phyloP scores from a whole-genome alignment of 257 asterid genomes.

The Ocimum tenuiflorum region DNA sequence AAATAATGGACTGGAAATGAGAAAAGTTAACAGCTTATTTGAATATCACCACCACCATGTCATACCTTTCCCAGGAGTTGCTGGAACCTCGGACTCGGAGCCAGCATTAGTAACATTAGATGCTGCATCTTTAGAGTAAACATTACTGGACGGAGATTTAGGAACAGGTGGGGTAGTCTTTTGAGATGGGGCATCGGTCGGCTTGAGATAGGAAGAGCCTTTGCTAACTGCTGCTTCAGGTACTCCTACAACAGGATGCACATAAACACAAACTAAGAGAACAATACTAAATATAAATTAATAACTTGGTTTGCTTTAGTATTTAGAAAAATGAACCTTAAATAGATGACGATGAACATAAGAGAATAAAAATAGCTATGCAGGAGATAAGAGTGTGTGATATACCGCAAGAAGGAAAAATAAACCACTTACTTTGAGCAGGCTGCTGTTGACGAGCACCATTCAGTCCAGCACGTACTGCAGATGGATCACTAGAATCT shows the following conservation, averaged over 20 bases:
- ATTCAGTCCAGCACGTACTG: constrained; percentile 38
- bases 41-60: background rate
- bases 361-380: background rate
- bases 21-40: background rate
- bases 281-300: background rate
- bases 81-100: constrained; percentile 39
- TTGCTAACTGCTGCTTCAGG: constrained; percentile 32
- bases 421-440: constrained; percentile 19
- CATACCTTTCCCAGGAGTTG: constrained; percentile 53
- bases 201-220: constrained; percentile 33
- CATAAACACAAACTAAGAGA: background rate
- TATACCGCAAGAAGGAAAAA: background rate
- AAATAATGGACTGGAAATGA: background rate
- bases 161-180: constrained; percentile 47
- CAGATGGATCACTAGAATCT: constrained; percentile 32
- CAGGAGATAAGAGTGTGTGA: background rate
- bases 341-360: background rate
- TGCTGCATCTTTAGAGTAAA: constrained; percentile 32
- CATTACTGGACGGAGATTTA: constrained; percentile 42
- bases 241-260: constrained; percentile 29
- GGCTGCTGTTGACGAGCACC: constrained; percentile 46
- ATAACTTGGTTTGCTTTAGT: background rate
- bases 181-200: constrained; percentile 36
- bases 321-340: background rate
- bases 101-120: constrained; percentile 32